Conservation (phyloP, 2,329 filamentous ascomycete species). For the Lizonia empirigonia region DNA sequence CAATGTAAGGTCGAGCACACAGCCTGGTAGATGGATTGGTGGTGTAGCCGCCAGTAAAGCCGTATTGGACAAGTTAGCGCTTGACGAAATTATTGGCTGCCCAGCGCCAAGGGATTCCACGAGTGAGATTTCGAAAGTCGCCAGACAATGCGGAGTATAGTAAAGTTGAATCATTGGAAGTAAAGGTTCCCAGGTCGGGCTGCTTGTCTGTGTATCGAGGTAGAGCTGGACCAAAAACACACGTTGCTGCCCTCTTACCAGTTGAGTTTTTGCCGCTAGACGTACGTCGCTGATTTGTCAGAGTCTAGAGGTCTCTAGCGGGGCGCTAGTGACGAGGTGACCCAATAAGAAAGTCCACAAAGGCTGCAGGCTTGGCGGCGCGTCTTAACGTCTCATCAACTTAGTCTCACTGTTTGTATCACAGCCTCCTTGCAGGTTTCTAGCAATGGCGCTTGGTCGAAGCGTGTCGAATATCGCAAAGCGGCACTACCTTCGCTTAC, state of each 20-base stretch:
- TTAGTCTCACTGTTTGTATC: conserved; percentile 8
- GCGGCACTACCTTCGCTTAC: conserved; percentile 14
- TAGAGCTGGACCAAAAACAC: background rate
- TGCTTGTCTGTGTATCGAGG: background rate
- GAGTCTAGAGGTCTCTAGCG: background rate
- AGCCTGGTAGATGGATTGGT: too few relatives aligned
- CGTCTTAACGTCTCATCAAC: conserved; percentile 3
- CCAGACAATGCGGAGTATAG: too few relatives aligned
- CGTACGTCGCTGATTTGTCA: background rate
- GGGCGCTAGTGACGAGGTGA: background rate
- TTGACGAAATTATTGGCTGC: too few relatives aligned
- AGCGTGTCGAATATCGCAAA: conserved; percentile 19
- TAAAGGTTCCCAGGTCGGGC: background rate
- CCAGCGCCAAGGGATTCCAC: too few relatives aligned
- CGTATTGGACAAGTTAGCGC: too few relatives aligned
- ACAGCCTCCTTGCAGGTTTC: conserved; percentile 5
- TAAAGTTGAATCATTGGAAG: background rate
- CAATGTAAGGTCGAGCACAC: too few relatives aligned
- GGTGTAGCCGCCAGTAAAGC: too few relatives aligned
- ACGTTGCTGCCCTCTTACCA: background rate
- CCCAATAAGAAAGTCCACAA: background rate
- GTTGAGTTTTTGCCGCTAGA: background rate
- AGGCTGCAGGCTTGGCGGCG: conserved; percentile 1
- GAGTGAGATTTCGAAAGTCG: too few relatives aligned
- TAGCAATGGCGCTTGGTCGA: conserved; percentile 12